These are phyloP conservation scores for Ceriops zippeliana DNA, from an alignment of 345 rosid species.

Conservation along the genomic window DNA sequence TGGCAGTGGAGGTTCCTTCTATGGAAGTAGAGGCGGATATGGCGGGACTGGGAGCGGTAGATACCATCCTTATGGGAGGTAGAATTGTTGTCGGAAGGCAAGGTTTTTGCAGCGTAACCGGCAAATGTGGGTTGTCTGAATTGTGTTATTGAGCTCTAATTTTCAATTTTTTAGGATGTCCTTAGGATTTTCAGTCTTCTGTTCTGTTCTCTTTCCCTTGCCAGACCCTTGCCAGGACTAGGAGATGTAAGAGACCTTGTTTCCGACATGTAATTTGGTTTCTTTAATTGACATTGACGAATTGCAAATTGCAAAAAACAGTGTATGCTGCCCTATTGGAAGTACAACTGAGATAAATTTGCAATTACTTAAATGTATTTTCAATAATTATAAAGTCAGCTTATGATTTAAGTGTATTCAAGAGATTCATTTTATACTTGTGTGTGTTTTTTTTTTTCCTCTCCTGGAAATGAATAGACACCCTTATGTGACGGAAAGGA, in stretches of 20 bases:
- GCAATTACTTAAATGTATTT: background rate
- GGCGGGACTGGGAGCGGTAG: slow-evolving; percentile 53
- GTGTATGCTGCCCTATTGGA: slow-evolving; percentile 5
- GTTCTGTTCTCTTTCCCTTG: background rate
- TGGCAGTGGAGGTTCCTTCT: slow-evolving; percentile 14
- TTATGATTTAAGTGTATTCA: too few relatives aligned
- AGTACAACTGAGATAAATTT: background rate
- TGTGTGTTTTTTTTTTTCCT: too few relatives aligned
- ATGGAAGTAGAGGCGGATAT: slow-evolving; percentile 20
- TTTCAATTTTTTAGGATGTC: background rate
- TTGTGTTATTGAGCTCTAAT: slow-evolving; percentile 11
- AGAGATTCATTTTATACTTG: too few relatives aligned
- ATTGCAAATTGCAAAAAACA: slow-evolving; percentile 17
- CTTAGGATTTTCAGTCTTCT: background rate
- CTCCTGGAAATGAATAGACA: too few relatives aligned
- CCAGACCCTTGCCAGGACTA: slow-evolving; percentile 6
- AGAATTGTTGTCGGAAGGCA: slow-evolving; percentile 19
- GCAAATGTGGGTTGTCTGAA: slow-evolving; percentile 4
- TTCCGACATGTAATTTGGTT: background rate
- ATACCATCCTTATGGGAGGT: slow-evolving; percentile 90
- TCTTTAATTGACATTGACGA: background rate
- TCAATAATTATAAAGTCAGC: too few relatives aligned
- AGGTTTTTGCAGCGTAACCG: slow-evolving; percentile 10
- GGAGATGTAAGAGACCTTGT: slow-evolving; percentile 5
- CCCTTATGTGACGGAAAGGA: too few relatives aligned